These are phyloP conservation scores for Globisporangium emineosum DNA, from an alignment of 352 stramenopile species.

Conservation along the genomic window DNA sequence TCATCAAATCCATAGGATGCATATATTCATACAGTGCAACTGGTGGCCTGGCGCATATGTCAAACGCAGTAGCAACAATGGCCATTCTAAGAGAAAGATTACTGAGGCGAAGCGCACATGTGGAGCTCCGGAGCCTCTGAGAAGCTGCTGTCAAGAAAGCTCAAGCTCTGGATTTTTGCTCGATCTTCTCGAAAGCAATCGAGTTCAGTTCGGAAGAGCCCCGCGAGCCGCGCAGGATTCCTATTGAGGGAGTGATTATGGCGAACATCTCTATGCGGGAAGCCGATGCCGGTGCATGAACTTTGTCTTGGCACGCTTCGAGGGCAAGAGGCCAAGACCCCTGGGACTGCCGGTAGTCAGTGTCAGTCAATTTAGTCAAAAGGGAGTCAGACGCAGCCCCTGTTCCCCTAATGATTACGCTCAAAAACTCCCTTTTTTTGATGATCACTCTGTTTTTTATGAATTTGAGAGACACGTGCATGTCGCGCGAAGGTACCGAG, in stretches of 20 bases:
- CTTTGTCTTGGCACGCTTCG: background rate
- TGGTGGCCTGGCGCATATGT: background rate
- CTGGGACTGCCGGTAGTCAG: no score
- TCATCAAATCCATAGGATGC: background rate
- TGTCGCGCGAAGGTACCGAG: no score
- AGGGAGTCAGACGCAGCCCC: no score
- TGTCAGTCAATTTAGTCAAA: background rate
- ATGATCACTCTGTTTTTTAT: background rate
- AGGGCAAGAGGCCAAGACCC: no score
- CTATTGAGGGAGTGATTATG: background rate
- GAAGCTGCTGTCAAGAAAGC: background rate
- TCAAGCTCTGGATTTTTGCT: background rate
- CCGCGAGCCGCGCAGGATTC: no score
- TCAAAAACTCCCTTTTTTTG: background rate
- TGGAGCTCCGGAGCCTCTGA: background rate
- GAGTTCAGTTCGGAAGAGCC: no score
- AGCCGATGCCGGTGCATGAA: background rate
- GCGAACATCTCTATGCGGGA: background rate
- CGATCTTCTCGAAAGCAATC: no score
- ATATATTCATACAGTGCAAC: background rate
- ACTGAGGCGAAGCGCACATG: no score
- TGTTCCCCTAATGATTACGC: background rate
- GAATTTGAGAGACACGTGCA: no score
- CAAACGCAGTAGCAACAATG: no score
- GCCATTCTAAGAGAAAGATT: background rate